phyloP scores from a whole-genome alignment of 176 grass and related monocot species.

The Saccharum officinarum region DNA sequence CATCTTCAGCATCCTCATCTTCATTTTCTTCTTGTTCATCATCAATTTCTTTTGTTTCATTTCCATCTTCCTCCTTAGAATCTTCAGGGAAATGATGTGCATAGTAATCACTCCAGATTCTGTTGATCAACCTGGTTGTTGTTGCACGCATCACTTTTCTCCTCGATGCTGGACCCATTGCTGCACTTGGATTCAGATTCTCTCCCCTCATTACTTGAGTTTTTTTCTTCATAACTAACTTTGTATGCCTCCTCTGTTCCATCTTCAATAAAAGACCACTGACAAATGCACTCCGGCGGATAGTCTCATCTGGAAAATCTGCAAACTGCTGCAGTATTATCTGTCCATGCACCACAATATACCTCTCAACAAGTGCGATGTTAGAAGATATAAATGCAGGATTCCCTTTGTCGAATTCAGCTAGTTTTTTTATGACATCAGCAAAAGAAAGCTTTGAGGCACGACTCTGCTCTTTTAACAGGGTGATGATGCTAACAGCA shows the following conservation, averaged over 20 bases:
- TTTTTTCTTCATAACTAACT: constrained; percentile 90
- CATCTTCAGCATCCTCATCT: constrained; percentile 66
- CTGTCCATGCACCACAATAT: constrained; percentile 88
- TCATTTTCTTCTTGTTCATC: constrained; percentile 84
- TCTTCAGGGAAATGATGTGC: constrained; percentile 87
- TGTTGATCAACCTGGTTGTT: constrained; percentile 81
- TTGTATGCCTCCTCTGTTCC: constrained; percentile 82
- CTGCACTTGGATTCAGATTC: constrained; percentile 88
- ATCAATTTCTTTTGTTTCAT: constrained; percentile 70
- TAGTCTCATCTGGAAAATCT: constrained; percentile 91
- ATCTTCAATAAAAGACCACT: constrained; percentile 82
- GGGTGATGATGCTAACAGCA: constrained; percentile 86
- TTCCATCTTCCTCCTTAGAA: constrained; percentile 49
- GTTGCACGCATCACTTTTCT: constrained; percentile 96
- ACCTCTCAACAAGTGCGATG: constrained; percentile 70
- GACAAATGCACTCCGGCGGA: constrained; percentile 82
- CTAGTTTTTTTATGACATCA: constrained; percentile 80
- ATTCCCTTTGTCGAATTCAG: constrained; percentile 65
- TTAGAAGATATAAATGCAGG: constrained; percentile 76
- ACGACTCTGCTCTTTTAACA: constrained; percentile 91
- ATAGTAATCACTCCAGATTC: constrained; percentile 90
- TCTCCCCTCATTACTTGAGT: constrained; percentile 55
- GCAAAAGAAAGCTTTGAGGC: constrained; percentile 86
- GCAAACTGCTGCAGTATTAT: constrained; percentile 97
- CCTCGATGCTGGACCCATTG: constrained; percentile 59